Conservation (phyloP, 2,329 filamentous ascomycete genomes). For the Raffaelea albimanens region DNA sequence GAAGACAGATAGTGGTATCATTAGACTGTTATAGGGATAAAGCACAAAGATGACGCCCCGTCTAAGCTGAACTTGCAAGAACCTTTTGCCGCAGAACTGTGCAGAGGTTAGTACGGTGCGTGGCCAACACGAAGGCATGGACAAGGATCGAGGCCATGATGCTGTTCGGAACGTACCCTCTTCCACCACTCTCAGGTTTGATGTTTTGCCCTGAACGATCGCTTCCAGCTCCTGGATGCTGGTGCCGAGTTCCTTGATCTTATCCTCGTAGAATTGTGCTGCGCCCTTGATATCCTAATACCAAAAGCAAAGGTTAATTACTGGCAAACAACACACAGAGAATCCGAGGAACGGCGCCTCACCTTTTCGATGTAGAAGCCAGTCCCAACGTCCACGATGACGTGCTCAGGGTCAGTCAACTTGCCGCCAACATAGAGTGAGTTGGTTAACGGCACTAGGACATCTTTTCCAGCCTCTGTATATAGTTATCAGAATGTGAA, state of each 20-base stretch:
- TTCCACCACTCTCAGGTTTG: slow-evolving; percentile 78
- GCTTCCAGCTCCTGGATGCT: slow-evolving; percentile 48
- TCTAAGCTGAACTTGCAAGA: slow-evolving; percentile 12
- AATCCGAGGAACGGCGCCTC: slow-evolving; percentile 5
- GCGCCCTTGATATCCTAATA: slow-evolving; percentile 42
- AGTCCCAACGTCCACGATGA: slow-evolving; percentile 87
- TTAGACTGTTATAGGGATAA: too few species aligned
- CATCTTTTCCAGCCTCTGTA: slow-evolving; percentile 31
- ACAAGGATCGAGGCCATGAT: not conserved
- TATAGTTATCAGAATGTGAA: not conserved
- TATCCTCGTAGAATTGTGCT: slow-evolving; percentile 46
- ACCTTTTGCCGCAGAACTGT: slow-evolving; percentile 30
- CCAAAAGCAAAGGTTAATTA: too few species aligned
- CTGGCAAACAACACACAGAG: not conserved
- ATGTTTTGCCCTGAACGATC: slow-evolving; percentile 62
- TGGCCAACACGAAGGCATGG: not conserved
- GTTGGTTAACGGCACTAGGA: slow-evolving; percentile 89
- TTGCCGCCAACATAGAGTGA: slow-evolving; percentile 88
- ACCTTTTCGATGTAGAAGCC: slow-evolving; percentile 95
- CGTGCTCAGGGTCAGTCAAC: slow-evolving; percentile 62
- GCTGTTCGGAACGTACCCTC: slow-evolving; percentile 48
- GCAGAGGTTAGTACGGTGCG: not conserved
- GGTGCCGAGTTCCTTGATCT: slow-evolving; percentile 40
- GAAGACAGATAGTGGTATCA: too few species aligned
- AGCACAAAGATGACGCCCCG: too few species aligned